Percentiles rank a stretch among this genome's conserved stretches.
phyloP scores from a whole-genome alignment of 345 rosid species.

The Clausena lansium region DNA sequence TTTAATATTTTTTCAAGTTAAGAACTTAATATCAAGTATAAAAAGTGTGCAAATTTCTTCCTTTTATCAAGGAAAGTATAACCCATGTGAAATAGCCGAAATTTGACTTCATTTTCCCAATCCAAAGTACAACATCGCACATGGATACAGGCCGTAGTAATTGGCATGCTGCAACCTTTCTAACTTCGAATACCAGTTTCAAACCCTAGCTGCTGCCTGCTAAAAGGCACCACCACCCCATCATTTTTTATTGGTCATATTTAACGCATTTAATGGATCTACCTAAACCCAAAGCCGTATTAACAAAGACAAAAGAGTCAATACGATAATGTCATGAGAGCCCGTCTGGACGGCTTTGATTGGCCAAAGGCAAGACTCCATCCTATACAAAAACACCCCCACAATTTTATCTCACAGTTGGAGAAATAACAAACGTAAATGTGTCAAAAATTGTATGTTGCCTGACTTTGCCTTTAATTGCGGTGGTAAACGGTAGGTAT shows the following conservation, averaged over 20 bases:
- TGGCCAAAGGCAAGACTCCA: background rate
- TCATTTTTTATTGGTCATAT: background rate
- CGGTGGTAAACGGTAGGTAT: constrained; percentile 5
- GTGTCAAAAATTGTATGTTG: constrained; percentile 4
- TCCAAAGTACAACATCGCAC: background rate
- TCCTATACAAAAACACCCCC: background rate
- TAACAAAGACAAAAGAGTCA: background rate
- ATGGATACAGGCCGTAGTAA: background rate
- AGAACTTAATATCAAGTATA: background rate
- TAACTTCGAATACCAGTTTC: background rate
- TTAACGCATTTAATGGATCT: background rate
- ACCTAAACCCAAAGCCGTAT: background rate
- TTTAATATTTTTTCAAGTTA: background rate
- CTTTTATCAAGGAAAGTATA: background rate
- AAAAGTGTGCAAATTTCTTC: background rate
- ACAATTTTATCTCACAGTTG: background rate
- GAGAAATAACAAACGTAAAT: constrained; percentile 1
- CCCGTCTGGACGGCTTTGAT: constrained; percentile 1
- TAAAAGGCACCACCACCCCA: background rate
- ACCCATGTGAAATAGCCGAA: background rate
- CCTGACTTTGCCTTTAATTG: constrained; percentile 6
- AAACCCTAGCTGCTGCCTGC: background rate
- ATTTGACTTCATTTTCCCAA: background rate
- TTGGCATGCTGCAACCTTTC: background rate
- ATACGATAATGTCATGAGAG: background rate